Base-by-base conservation (phyloP, 306 rosid species). In the Pterocarpus santalinus region DNA sequence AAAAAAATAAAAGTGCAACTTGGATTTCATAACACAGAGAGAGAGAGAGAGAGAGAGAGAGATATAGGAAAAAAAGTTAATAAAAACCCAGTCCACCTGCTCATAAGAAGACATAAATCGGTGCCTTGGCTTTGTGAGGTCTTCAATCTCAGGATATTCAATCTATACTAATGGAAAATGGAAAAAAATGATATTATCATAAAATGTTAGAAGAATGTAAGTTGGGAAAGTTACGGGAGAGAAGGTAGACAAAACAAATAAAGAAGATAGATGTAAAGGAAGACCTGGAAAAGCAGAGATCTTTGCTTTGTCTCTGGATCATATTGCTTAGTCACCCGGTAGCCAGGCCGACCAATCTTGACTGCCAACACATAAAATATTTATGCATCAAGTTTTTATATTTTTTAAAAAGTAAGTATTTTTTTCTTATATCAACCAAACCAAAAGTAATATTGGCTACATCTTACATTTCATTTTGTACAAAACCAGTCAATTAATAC, bases 141-240 rank as follows among this genome's bases (percentile, higher is more conserved):
- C 99, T 88, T 93, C 99, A 83, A 95, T 95, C 80, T 95, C 99
- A 53, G 99, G 99, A 85, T 91, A 95, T 81, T 95, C 99, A 85
- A 95, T 95, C 99, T 95, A 80, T 87, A 82, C 2, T 11, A 51
- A 75, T 0, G 68, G 36, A 36, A 43, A 52, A 11, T 60, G 39
- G 61, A 32, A 69, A 14, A 16, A 38, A 10, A 11, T 58, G n/a
- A 14, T 72, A 67, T 28, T 3, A 47, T 74, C 61, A 32, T 44
- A 53, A 15, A 16, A 69, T 43, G 44, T 44, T 10, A 35, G 49
- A 55, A 70, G 11, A 47, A 43, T 46, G 15, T 7, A 44, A 35
- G 39, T 55, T 44, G 38, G 53, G 62, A 73, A 72, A 41, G 47
- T 49, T 65, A 3, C 5, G 13, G 69, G 8, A 12, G 11, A 52